Base-by-base conservation (phyloP, 148 eudicot species). In the Gaultheria prostrata region DNA sequence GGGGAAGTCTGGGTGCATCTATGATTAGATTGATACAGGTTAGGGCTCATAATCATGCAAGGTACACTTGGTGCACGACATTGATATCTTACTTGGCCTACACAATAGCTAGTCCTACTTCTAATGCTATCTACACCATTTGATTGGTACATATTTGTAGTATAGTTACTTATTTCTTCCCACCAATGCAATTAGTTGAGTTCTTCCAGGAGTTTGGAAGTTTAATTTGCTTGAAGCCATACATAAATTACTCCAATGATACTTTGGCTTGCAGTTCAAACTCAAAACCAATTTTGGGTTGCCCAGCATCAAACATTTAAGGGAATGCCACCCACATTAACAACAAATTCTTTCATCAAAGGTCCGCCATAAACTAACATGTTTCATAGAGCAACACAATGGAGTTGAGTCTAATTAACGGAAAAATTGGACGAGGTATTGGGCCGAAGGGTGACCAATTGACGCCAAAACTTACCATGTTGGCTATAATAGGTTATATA, bases 201-300 rank as follows among this genome's bases (percentile, higher is more conserved):
- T 70, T 70, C 7, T 30, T 70, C 74, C 9, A 70, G 20, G 39
- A 69, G 35, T 57, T 67, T 28, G 28, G 18, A 28, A 15, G 46
- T 33, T 17, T 33, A 71, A 71, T 71, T 69, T 71, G n/a, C 76
- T 71, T 32, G 46, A 71, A 33, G 30, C 78, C 78, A 3, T 45
- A 45, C 9, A 43, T 75, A 43, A 75, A 45, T 71, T 35, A 71
- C 18, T 21, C 78, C 14, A 46, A 20, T 17, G 10, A 43, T 28
- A 33, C 12, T 74, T 75, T 21, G 24, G 12, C 78, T 21, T 0
- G 78, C 28, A 10, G 53, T 75, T 75, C 78, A 75, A 75, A 75
- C 53, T 45, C 54, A 46, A 30, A 74, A 75, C 28, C 78, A 45
- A 24, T 53, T 75, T 48, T 46, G 53, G 78, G 78, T 75, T 75